A percentile compares a stretch with the other conserved stretches of the same genome.
These are phyloP conservation scores for Diplodia intermedia DNA, from an alignment of 2,329 filamentous ascomycete genomes.

Conservation along the genomic window DNA sequence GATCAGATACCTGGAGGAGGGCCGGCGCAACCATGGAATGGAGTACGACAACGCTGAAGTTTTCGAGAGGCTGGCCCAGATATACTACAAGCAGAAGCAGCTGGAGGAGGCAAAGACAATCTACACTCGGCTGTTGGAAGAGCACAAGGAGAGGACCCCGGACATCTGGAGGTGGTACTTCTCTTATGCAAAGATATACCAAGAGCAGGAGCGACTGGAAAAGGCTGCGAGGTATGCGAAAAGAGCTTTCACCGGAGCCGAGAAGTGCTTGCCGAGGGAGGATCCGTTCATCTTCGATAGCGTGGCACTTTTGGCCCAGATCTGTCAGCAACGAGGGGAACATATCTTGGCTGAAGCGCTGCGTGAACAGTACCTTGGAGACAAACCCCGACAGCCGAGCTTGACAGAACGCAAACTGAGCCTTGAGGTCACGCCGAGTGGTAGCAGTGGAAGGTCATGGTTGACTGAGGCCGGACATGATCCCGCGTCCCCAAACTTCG, in stretches of 20 bases:
- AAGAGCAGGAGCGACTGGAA: conserved; percentile 19
- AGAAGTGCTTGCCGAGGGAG: conserved; percentile 5
- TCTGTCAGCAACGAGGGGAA: conserved; percentile 28
- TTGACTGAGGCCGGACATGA: conserved; percentile 21
- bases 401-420: conserved; percentile 19
- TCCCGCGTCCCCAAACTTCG: conserved; percentile 17
- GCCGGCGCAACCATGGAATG: conserved; percentile 17
- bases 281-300: conserved; percentile 25
- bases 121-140: conserved; percentile 21
- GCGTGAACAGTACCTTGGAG: conserved; percentile 27
- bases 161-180: conserved; percentile 31
- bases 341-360: conserved; percentile 22
- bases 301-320: conserved; percentile 20
- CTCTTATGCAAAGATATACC: conserved; percentile 25
- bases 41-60: conserved; percentile 22
- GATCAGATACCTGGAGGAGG: conserved; percentile 28
- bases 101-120: conserved; percentile 30
- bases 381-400: conserved; percentile 16
- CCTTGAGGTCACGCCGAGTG: conserved; percentile 4
- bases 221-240: conserved; percentile 25
- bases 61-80: conserved; percentile 19
- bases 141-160: conserved; percentile 4
- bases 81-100: conserved; percentile 29
- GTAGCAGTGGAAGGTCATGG: conserved; percentile 21
- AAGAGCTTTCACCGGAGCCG: conserved; percentile 21